Conservation (phyloP, 768 basidiomycete genomes). For the Lentinula aciculospora region DNA sequence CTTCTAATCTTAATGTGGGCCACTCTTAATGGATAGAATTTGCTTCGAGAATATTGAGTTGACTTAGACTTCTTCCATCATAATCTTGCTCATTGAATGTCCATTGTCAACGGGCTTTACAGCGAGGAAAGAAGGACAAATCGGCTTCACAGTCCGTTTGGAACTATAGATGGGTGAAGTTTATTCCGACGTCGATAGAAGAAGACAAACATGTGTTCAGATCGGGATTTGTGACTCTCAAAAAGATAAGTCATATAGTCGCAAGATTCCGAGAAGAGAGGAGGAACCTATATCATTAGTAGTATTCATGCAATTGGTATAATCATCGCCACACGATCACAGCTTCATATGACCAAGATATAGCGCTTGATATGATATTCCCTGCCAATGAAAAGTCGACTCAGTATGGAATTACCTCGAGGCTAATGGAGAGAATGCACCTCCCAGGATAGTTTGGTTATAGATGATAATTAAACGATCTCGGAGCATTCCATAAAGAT, state of each 20-base stretch:
- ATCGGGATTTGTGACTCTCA: too few relatives aligned
- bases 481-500: constrained; percentile 22
- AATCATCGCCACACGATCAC: neutral
- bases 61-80: too few relatives aligned
- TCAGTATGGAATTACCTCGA: neutral
- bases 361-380: neutral
- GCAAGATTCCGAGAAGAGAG: neutral
- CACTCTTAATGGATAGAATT: neutral
- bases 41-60: neutral
- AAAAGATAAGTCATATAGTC: too few relatives aligned
- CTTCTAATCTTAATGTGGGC: constrained; percentile 29
- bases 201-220: neutral
- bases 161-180: neutral
- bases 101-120: neutral
- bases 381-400: neutral
- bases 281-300: neutral
- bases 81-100: too few relatives aligned
- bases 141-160: neutral
- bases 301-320: neutral
- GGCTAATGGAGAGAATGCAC: neutral
- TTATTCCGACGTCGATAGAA: neutral
- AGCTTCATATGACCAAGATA: neutral
- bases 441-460: constrained; percentile 20
- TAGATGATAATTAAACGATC: constrained; percentile 19
- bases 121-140: neutral